Conservation (phyloP, 1,139 yeast genomes). For the Pichia sp. region DNA sequence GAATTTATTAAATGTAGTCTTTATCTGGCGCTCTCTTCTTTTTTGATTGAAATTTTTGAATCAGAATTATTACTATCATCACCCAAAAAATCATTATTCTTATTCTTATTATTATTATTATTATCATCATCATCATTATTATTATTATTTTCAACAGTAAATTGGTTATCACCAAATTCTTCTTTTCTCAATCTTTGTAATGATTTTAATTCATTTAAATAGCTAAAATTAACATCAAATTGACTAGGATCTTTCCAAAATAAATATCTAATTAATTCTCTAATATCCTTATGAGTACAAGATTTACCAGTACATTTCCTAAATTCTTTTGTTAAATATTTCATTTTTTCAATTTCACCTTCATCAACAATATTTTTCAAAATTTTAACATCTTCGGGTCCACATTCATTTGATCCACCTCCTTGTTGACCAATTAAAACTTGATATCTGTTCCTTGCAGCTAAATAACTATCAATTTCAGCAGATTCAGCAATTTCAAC, state of each 20-base stretch:
- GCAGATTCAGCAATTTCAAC: constrained; percentile 66
- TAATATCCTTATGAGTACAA: constrained; percentile 49
- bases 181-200: constrained; percentile 11
- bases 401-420: constrained; percentile 64
- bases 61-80: too few species aligned
- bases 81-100: too few species aligned
- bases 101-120: too few species aligned
- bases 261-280: constrained; percentile 46
- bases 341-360: constrained; percentile 71
- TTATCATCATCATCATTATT: background rate
- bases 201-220: constrained; percentile 19
- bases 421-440: constrained; percentile 83
- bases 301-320: constrained; percentile 52
- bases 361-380: constrained; percentile 53
- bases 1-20: too few species aligned
- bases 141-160: background rate
- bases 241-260: constrained; percentile 52
- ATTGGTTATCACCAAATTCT: constrained; percentile 6
- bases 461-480: constrained; percentile 60
- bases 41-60: too few species aligned
- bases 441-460: constrained; percentile 74
- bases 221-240: constrained; percentile 50
- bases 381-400: constrained; percentile 46
- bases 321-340: constrained; percentile 54
- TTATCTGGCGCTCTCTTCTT: too few species aligned